These are phyloP conservation scores for Gyrodon lividus DNA, from an alignment of 768 basidiomycete species.

Conservation along the genomic window DNA sequence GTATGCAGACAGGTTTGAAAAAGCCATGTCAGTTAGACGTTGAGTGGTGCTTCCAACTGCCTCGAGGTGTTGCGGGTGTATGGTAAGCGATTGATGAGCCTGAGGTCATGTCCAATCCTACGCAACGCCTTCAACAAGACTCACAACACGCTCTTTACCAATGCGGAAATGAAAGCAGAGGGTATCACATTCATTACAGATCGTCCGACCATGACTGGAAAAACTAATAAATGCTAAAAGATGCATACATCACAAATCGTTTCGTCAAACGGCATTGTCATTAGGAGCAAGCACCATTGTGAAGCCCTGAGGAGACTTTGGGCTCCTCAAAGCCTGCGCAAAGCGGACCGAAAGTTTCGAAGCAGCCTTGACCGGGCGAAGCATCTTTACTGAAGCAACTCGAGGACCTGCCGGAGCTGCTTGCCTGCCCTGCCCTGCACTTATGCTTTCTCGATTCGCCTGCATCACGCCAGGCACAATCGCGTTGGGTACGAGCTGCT, in stretches of 20 bases:
- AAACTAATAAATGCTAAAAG: background rate
- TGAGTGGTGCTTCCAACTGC: background rate
- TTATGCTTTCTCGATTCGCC: background rate
- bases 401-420: background rate
- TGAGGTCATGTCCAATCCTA: background rate
- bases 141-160: too few relatives aligned
- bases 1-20: slow-evolving; percentile 30
- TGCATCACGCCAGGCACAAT: background rate
- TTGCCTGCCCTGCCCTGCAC: background rate
- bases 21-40: slow-evolving; percentile 16
- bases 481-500: background rate
- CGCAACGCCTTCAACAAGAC: too few relatives aligned
- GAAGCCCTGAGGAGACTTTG: background rate
- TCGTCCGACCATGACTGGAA: background rate
- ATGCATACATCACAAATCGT: background rate
- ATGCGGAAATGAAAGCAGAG: too few relatives aligned
- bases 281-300: background rate
- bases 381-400: background rate
- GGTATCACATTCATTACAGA: background rate
- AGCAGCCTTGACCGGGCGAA: slow-evolving; percentile 2
- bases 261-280: slow-evolving; percentile 8
- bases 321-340: background rate
- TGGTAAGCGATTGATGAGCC: background rate
- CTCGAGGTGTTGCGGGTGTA: background rate
- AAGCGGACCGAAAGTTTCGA: slow-evolving; percentile 5